phyloP scores from a whole-genome alignment of 176 grass and related monocot species.

The Hordeum marinum region DNA sequence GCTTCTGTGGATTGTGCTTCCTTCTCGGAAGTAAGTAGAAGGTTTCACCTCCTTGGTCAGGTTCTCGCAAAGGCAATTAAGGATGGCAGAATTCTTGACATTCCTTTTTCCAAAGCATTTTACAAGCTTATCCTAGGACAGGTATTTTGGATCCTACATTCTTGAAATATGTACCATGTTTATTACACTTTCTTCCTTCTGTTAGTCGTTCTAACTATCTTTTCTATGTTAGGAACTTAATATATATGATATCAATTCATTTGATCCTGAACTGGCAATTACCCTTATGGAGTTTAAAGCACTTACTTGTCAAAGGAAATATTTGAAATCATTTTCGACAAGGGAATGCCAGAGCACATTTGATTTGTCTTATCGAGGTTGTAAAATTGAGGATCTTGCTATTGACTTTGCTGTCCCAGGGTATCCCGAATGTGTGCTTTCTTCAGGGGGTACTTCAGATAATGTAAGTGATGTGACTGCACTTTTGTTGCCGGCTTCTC shows the following conservation, averaged over 20 bases:
- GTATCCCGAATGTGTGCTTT: slow-evolving; percentile 68
- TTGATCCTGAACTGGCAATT: slow-evolving; percentile 60
- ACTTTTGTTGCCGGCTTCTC: background rate
- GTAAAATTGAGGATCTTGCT: slow-evolving; percentile 66
- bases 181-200: background rate
- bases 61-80: slow-evolving; percentile 78
- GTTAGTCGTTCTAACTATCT: slow-evolving; percentile 3
- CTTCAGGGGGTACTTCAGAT: slow-evolving; percentile 29
- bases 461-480: slow-evolving; percentile 45
- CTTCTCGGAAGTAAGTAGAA: slow-evolving; percentile 51
- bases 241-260: slow-evolving; percentile 71
- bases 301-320: slow-evolving; percentile 59
- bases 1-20: slow-evolving; percentile 19
- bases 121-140: slow-evolving; percentile 66
- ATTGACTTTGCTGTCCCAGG: slow-evolving; percentile 89
- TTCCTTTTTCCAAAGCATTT: slow-evolving; percentile 80
- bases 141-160: slow-evolving; percentile 37
- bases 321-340: slow-evolving; percentile 36
- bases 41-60: slow-evolving; percentile 62
- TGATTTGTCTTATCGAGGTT: slow-evolving; percentile 72
- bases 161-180: slow-evolving; percentile 17
- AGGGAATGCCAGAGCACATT: slow-evolving; percentile 30
- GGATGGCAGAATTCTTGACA: slow-evolving; percentile 64
- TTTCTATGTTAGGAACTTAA: slow-evolving; percentile 54
- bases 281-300: slow-evolving; percentile 74